phyloP scores from a whole-genome alignment of 2,329 filamentous ascomycete species.

The Cladorrhinum sp. region DNA sequence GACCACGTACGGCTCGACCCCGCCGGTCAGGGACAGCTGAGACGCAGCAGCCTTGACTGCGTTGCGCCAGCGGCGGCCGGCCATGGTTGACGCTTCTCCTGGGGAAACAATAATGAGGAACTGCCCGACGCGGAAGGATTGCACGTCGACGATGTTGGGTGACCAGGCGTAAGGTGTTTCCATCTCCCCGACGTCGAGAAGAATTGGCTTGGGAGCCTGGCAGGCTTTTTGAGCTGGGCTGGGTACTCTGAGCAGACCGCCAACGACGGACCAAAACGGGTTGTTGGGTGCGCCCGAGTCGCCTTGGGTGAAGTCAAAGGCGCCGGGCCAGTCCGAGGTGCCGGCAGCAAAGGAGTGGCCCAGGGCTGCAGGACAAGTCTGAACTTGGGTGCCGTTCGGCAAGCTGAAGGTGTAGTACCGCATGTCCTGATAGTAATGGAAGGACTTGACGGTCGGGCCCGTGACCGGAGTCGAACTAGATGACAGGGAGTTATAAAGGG shows the following conservation, averaged over 20 bases:
- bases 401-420: conserved; percentile 68
- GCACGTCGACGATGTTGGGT: conserved; percentile 85
- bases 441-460: conserved; percentile 67
- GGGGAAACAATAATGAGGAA: conserved; percentile 81
- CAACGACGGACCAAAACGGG: conserved; percentile 74
- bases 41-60: conserved; percentile 57
- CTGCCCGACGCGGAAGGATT: conserved; percentile 78
- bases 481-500: conserved; percentile 45
- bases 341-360: conserved; percentile 89
- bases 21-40: conserved; percentile 37
- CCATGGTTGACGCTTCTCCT: conserved; percentile 88
- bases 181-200: conserved; percentile 82
- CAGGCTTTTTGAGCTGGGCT: conserved; percentile 67
- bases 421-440: conserved; percentile 81
- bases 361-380: conserved; percentile 79
- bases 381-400: conserved; percentile 66
- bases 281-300: conserved; percentile 69
- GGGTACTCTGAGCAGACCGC: conserved; percentile 67
- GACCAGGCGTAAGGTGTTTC: conserved; percentile 76
- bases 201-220: conserved; percentile 76
- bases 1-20: conserved; percentile 64
- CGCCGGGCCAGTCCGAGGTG: conserved; percentile 83
- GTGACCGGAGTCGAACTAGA: conserved; percentile 48
- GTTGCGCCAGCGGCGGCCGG: conserved; percentile 78
- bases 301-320: conserved; percentile 86